Percentiles rank a stretch among this genome's conserved stretches.
Evolutionary conservation across 768 basidiomycete genomes (phyloP).

Genomic region (Pulveroboletus sp.): DNA sequence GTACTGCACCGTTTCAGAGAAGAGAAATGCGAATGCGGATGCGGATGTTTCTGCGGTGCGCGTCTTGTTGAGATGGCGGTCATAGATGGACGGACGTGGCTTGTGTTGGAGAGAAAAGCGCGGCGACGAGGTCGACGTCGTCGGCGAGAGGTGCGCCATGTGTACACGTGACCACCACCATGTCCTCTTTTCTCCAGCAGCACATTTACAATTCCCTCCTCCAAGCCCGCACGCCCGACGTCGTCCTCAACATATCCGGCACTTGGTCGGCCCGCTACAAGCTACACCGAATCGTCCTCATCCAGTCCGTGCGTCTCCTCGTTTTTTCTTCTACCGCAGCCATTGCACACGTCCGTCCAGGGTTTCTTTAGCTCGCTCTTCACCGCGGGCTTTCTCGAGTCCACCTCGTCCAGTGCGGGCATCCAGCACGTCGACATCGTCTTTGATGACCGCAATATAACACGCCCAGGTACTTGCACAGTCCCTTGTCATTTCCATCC

Average conservation of each 20-base stretch:
- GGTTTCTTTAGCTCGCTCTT: constrained; percentile 90
- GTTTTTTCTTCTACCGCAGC: not conserved
- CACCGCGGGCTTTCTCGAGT: constrained; percentile 74
- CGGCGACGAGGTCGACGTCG: constrained; percentile 53
- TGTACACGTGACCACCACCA: not conserved
- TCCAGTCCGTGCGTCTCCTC: constrained; percentile 68
- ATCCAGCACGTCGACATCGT: constrained; percentile 62
- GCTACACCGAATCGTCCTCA: constrained; percentile 82
- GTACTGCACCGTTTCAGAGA: constrained; percentile 93
- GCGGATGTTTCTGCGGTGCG: constrained; percentile 80
- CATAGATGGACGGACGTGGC: constrained; percentile 78
- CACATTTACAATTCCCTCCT: constrained; percentile 80
- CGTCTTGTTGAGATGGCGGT: constrained; percentile 85
- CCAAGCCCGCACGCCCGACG: constrained; percentile 70
- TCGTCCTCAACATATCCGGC: constrained; percentile 65
- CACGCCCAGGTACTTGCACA: constrained; percentile 71
- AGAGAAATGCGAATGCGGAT: constrained; percentile 84
- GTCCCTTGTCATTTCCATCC: not conserved
- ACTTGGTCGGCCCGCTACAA: constrained; percentile 74
- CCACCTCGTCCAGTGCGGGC: constrained; percentile 18
- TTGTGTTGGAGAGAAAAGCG: constrained; percentile 61
- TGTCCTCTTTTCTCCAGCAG: constrained; percentile 53
- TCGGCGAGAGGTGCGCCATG: constrained; percentile 49
- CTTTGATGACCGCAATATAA: constrained; percentile 87
- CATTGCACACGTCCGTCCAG: constrained; percentile 36